Base-by-base conservation (phyloP, 495 filamentous ascomycete species). In the Penicillium desertorum region DNA sequence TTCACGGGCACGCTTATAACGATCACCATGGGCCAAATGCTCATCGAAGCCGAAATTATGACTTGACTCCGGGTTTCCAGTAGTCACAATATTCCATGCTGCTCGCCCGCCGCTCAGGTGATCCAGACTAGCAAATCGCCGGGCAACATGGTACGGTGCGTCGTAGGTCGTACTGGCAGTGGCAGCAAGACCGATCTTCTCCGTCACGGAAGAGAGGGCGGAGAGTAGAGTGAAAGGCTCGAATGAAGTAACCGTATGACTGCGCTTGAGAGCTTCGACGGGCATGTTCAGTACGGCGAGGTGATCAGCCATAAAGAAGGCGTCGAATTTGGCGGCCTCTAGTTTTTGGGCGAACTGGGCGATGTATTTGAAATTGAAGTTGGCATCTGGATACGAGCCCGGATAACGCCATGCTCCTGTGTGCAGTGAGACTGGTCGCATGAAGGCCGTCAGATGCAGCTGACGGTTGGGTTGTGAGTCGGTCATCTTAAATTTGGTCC, bases 151-250 rank as follows among this genome's bases (percentile, higher is more conserved):
- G 57, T 85, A 88, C 3, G 85, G 84, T 44, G 80, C 75, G 54
- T 87, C 85, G 59, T 87, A 87, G 0, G 83, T 86, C 1, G 72
- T 86, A 14, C 80, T 82, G 2, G 83, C 71, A 19, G 90, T 88
- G 0, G 72, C 72, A 1, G 72, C 72, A n/a, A 81, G 74, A 10
- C 77, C 76, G 32, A 81, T 81, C 55, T 76, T 79, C 3, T 72
- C 62, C 0, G 76, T 81, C 7, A 79, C 73, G 2, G 72, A 62
- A 0, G 76, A 77, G 0, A 81, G 60, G 6, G 76, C 79, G 2
- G 77, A 77, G 58, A 81, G 75, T 1, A 80, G 66, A 4, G 77
- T 81, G 59, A 81, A 81, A 6, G 67, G 73, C 17, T 76, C 75
- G 48, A 77, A 72, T 37, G 82, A 85, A 6, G 81, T 83, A 8